phyloP scores from a whole-genome alignment of 106 monocot genomes.

The Amphibolis antarctica region DNA sequence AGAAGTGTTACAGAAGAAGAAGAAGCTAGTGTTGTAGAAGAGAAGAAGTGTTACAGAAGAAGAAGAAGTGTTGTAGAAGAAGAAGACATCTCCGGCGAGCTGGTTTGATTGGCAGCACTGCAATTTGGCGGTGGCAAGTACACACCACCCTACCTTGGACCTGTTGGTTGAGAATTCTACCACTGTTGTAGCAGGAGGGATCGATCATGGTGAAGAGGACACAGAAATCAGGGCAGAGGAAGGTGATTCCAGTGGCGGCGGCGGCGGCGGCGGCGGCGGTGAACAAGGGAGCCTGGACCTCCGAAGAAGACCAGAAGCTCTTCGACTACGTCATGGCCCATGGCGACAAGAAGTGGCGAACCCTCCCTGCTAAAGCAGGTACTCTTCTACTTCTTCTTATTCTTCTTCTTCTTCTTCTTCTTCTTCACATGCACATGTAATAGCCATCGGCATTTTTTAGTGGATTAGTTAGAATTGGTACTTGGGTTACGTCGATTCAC shows the following conservation, averaged over 20 bases:
- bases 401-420: neutral
- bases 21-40: too few species aligned
- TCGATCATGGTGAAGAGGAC: conserved; percentile 11
- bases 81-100: too few species aligned
- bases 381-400: neutral
- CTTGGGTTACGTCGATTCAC: too few species aligned
- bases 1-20: too few species aligned
- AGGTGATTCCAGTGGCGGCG: neutral
- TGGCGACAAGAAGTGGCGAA: conserved; percentile 18
- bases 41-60: too few species aligned
- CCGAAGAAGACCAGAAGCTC: conserved; percentile 16
- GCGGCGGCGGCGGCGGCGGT: neutral
- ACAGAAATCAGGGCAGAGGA: neutral
- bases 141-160: too few species aligned
- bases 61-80: too few species aligned
- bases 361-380: conserved; percentile 18
- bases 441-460: neutral
- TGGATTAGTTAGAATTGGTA: neutral
- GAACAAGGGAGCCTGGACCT: conserved; percentile 19
- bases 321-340: conserved; percentile 8
- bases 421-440: neutral
- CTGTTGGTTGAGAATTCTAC: too few species aligned
- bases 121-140: too few species aligned
- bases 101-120: too few species aligned
- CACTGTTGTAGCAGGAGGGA: too few species aligned